Conservation (phyloP, 2,329 filamentous ascomycete genomes). For the Aureobasidium sp. region DNA sequence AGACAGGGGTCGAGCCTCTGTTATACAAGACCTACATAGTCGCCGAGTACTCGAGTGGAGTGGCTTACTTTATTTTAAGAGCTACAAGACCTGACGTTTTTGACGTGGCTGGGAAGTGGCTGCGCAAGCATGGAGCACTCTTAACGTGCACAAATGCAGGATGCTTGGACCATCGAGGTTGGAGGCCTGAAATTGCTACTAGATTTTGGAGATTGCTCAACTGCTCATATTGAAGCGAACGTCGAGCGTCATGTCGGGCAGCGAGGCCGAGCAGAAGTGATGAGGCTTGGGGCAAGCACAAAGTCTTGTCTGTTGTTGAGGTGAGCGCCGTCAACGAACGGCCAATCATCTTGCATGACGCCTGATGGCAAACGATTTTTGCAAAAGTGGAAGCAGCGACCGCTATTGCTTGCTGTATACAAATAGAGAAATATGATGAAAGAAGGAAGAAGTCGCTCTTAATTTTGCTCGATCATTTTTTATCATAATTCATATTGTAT, state of each 20-base stretch:
- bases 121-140: conserved; percentile 4
- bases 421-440: background rate
- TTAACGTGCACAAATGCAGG: conserved; percentile 5
- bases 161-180: background rate
- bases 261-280: background rate
- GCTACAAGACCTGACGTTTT: background rate
- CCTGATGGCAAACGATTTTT: background rate
- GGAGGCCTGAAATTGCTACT: background rate
- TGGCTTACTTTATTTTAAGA: background rate
- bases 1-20: background rate
- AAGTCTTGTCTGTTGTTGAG: background rate
- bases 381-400: background rate
- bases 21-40: conserved; percentile 7
- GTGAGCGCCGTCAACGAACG: background rate
- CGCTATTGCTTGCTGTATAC: background rate
- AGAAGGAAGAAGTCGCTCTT: background rate
- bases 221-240: background rate
- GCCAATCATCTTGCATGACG: background rate
- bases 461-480: background rate
- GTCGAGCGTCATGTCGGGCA: background rate
- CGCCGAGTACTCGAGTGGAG: background rate
- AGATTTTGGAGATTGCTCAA: background rate
- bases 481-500: background rate
- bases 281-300: background rate
- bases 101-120: conserved; percentile 13